Conservation (phyloP, 2,329 filamentous ascomycete species). For the Ophiostoma novo-ulmi region DNA sequence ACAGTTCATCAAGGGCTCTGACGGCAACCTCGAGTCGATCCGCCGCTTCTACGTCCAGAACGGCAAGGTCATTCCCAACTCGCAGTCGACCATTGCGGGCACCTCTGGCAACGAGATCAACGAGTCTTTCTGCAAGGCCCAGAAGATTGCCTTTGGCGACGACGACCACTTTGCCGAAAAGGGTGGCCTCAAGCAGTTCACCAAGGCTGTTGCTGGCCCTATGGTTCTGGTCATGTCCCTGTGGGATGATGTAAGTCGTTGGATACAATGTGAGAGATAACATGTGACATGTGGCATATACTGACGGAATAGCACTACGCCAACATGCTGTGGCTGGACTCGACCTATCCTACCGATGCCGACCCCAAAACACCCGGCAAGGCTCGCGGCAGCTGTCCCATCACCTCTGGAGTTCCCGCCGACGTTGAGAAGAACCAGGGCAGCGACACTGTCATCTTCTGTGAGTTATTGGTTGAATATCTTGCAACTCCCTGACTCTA, state of each 20-base stretch:
- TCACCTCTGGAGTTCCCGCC: constrained; percentile 24
- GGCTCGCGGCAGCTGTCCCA: constrained; percentile 43
- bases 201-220: constrained; percentile 45
- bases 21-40: constrained; percentile 49
- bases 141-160: constrained; percentile 52
- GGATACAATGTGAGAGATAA: constrained; percentile 27
- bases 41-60: constrained; percentile 58
- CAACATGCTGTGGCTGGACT: constrained; percentile 60
- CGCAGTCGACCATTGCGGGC: constrained; percentile 38
- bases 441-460: constrained; percentile 8
- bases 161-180: constrained; percentile 45
- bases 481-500: not conserved
- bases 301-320: constrained; percentile 40
- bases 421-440: not conserved
- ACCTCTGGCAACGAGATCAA: constrained; percentile 41
- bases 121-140: constrained; percentile 48
- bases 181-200: constrained; percentile 53
- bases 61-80: constrained; percentile 48
- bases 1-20: constrained; percentile 49
- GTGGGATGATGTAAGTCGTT: constrained; percentile 48
- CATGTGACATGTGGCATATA: constrained; percentile 23
- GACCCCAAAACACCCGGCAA: constrained; percentile 37
- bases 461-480: not conserved
- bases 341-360: constrained; percentile 45
- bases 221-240: constrained; percentile 60